These are phyloP conservation scores for Rubia balearica DNA, from an alignment of 305 asterid genomes.

Conservation along the genomic window DNA sequence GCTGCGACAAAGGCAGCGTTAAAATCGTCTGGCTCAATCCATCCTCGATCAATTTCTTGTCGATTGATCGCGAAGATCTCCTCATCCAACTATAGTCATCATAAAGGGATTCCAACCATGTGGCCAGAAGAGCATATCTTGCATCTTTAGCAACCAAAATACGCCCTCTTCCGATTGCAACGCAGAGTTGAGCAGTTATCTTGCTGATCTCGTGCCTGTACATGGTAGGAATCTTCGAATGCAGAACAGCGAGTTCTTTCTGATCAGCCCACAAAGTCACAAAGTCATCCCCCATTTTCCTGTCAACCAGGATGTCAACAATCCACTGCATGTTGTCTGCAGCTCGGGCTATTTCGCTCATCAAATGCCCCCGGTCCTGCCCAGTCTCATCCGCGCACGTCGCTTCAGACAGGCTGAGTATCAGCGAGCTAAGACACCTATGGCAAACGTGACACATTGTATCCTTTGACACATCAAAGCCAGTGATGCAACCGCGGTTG, in stretches of 20 bases:
- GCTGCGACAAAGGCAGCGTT: constrained; percentile 71
- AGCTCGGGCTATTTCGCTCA: constrained; percentile 75
- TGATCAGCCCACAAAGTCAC: constrained; percentile 83
- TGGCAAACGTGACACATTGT: constrained; percentile 65
- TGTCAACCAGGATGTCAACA: constrained; percentile 51
- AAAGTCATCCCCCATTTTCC: constrained; percentile 74
- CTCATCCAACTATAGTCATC: constrained; percentile 94
- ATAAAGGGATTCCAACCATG: constrained; percentile 87
- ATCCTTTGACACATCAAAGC: constrained; percentile 53
- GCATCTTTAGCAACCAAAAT: constrained; percentile 61
- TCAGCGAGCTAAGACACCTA: constrained; percentile 62
- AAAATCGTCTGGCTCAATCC: constrained; percentile 72
- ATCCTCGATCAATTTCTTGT: constrained; percentile 67
- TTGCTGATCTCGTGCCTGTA: constrained; percentile 78
- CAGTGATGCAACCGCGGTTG: constrained; percentile 17
- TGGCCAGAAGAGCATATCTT: constrained; percentile 48
- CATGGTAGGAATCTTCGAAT: constrained; percentile 70
- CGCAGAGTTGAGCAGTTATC: constrained; percentile 75
- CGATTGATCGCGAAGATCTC: constrained; percentile 54
- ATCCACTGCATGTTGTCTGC: constrained; percentile 93
- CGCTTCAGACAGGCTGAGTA: constrained; percentile 61
- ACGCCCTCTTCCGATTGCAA: constrained; percentile 70
- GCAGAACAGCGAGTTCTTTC: constrained; percentile 71
- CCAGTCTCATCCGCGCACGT: constrained; percentile 42
- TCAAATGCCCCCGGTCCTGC: constrained; percentile 65